Base-by-base conservation (phyloP, 768 basidiomycete species). In the Brasilioporus rufonigricans region DNA sequence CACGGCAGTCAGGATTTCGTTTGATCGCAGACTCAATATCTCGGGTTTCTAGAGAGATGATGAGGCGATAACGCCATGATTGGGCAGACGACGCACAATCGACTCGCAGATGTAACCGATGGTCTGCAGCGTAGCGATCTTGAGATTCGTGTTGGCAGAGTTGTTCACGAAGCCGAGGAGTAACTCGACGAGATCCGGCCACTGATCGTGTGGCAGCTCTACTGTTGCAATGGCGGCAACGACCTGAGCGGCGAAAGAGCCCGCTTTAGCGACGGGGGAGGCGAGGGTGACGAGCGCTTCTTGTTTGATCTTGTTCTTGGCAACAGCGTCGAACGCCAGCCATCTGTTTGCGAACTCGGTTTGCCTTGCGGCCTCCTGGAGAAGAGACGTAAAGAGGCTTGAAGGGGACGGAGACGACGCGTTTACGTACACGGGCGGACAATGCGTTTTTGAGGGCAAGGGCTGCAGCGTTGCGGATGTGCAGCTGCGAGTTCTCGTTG, bases 41-140 rank as follows among this genome's bases (percentile, higher is more conserved):
- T 96, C 93, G 12, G 96, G 94, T 83, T 92, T 90, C 96, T 98
- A 61, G 3, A 19, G 10, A 2, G 24, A 44, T 9, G 16, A 26
- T 65, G 43, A 66, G 58, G 5, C 26, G 40, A 51, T 44, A 51
- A 53, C 26, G 1, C 27, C 19, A 14, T 33, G 44, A 56, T 55
- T 56, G 50, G 52, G 29, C 6, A 43, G 53, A 39, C 33, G 27
- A 87, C 95, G 67, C 65, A 98, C 95, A 76, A 97, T 91, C 52
- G 84, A 79, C 75, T 99, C 97, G 77, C 97, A 99, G 72, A 98
- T 94, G 73, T 86, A 98, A 44, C 97, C 97, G 74, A 99, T 93
- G 19, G 95, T 85, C 73, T 97, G 93, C 13, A 98, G 78, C 10
- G 95, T 95, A 3, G 93, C 83, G 57, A 97, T 89, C 67, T 81